Conservation (phyloP, 2,329 filamentous ascomycete species). For the Aspergillus sp. region DNA sequence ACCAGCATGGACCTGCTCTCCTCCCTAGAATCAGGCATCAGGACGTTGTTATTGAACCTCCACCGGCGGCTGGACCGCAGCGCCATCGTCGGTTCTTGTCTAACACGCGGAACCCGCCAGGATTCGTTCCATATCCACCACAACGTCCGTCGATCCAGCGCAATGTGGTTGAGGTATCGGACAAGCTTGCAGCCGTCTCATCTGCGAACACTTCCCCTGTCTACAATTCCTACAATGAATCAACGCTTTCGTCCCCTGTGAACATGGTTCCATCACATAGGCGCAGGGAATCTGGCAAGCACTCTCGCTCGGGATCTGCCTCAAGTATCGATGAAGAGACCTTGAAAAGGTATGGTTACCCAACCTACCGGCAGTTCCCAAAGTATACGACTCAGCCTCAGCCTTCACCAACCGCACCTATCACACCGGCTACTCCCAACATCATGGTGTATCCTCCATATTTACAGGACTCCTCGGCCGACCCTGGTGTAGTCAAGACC, state of each 20-base stretch:
- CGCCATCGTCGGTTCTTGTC: constrained; percentile 55
- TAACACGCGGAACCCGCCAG: constrained; percentile 53
- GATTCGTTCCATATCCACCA: constrained; percentile 52
- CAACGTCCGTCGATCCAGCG: constrained; percentile 46
- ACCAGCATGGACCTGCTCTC: constrained; percentile 72
- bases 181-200: constrained; percentile 46
- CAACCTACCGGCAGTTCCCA: constrained; percentile 78
- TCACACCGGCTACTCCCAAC: constrained; percentile 38
- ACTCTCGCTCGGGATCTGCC: constrained; percentile 63
- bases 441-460: constrained; percentile 40
- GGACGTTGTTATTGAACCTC: constrained; percentile 71
- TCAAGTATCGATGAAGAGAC: constrained; percentile 67
- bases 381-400: constrained; percentile 51
- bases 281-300: constrained; percentile 39
- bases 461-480: constrained; percentile 31
- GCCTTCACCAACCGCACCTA: constrained; percentile 39
- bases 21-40: constrained; percentile 84
- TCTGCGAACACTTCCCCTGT: constrained; percentile 45
- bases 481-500: constrained; percentile 43
- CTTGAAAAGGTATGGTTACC: constrained; percentile 72
- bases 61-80: constrained; percentile 52
- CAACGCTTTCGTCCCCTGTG: constrained; percentile 65
- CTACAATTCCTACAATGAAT: constrained; percentile 30
- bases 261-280: constrained; percentile 50
- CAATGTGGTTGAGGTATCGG: constrained; percentile 47